Evolutionary conservation across 177 flowering plant species (phyloP).

Genomic region (Vitis hybrid): DNA sequence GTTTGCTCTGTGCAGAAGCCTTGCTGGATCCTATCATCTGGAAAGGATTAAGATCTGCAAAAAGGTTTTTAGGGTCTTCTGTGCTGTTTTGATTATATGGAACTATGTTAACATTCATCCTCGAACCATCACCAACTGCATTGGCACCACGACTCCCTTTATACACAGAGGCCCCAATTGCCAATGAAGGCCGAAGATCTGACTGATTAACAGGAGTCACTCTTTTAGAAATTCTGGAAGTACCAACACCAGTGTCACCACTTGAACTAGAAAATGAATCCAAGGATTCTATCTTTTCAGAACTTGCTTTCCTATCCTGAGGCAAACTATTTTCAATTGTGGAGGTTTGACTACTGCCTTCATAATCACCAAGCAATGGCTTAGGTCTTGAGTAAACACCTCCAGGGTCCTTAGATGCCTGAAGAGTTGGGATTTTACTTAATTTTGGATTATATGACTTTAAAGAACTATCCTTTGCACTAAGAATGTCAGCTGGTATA

Average conservation of each 20-base stretch:
- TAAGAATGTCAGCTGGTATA: conserved; percentile 82
- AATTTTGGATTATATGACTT: conserved; percentile 42
- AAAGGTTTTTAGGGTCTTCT: conserved; percentile 72
- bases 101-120: conserved; percentile 60
- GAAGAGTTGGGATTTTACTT: conserved; percentile 33
- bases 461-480: conserved; percentile 53
- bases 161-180: conserved; percentile 41
- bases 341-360: conserved; percentile 33
- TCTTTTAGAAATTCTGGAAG: conserved; percentile 38
- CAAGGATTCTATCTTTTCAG: conserved; percentile 34
- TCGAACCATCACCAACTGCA: conserved; percentile 45
- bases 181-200: conserved; percentile 32
- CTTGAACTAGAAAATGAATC: conserved; percentile 34
- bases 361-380: conserved; percentile 24
- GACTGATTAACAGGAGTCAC: conserved; percentile 29
- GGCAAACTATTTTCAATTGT: conserved; percentile 20
- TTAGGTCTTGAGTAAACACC: conserved; percentile 31
- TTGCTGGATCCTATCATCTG: conserved; percentile 60
- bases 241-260: conserved; percentile 36
- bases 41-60: conserved; percentile 96
- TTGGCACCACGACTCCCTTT: conserved; percentile 45
- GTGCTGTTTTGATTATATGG: conserved; percentile 50
- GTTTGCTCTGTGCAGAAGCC: conserved; percentile 36
- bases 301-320: conserved; percentile 25
- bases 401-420: conserved; percentile 33